These are phyloP conservation scores for Termitomyces sp. DNA, from an alignment of 768 basidiomycete genomes.

Conservation along the genomic window DNA sequence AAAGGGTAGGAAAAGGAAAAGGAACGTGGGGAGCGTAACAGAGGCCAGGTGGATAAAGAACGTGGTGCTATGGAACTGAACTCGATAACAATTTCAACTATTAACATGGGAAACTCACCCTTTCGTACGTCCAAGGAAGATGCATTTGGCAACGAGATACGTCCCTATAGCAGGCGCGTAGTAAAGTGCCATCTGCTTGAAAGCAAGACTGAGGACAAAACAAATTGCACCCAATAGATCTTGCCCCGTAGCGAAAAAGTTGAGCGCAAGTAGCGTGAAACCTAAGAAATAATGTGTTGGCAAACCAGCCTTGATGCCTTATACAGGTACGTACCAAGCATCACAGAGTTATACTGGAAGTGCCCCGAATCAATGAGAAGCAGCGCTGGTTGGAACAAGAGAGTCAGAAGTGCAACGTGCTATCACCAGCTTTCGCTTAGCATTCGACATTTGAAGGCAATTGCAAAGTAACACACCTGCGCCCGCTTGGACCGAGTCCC, in stretches of 20 bases:
- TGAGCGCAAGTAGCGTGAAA: constrained; percentile 61
- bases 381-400: constrained; percentile 81
- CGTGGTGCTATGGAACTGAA: constrained; percentile 21
- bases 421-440: constrained; percentile 21
- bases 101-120: constrained; percentile 46
- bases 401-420: constrained; percentile 62
- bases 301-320: not conserved
- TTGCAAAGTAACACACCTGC: constrained; percentile 45
- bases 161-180: constrained; percentile 91
- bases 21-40: constrained; percentile 57
- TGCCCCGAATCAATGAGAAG: constrained; percentile 88
- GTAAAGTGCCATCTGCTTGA: constrained; percentile 96
- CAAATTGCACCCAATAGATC: constrained; percentile 74
- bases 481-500: constrained; percentile 67
- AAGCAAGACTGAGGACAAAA: constrained; percentile 82
- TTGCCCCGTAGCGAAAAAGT: constrained; percentile 59
- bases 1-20: constrained; percentile 74
- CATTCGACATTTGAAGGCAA: not conserved
- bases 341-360: constrained; percentile 93
- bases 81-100: not conserved
- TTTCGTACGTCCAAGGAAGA: constrained; percentile 62
- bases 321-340: constrained; percentile 59
- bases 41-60: constrained; percentile 65
- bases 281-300: constrained; percentile 32
- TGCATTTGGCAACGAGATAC: constrained; percentile 85